These are phyloP conservation scores for Vitis hybrid DNA, from an alignment of 177 flowering plant genomes.

Conservation along the genomic window DNA sequence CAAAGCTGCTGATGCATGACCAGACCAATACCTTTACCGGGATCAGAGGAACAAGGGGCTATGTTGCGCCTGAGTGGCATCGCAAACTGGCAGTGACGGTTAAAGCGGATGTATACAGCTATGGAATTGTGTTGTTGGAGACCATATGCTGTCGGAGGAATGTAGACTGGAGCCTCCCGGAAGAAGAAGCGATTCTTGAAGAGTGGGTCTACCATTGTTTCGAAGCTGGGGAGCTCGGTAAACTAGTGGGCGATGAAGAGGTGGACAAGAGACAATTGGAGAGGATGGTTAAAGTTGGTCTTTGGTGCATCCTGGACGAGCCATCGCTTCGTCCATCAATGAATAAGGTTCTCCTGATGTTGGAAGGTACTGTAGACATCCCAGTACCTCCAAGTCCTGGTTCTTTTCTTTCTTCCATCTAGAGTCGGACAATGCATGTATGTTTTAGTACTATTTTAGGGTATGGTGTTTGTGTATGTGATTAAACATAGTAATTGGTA, in stretches of 20 bases:
- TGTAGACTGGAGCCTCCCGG: slow-evolving; percentile 14
- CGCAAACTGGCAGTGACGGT: slow-evolving; percentile 17
- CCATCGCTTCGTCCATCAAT: slow-evolving; percentile 23
- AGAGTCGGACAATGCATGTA: not conserved
- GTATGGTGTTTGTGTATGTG: too few relatives aligned
- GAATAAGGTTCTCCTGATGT: slow-evolving; percentile 28
- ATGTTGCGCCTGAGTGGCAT: slow-evolving; percentile 30
- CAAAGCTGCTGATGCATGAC: slow-evolving; percentile 20
- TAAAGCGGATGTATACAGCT: slow-evolving; percentile 26
- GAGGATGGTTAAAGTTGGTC: slow-evolving; percentile 14
- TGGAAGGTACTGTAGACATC: slow-evolving; percentile 23
- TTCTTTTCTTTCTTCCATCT: slow-evolving; percentile 9
- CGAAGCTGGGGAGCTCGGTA: slow-evolving; percentile 4
- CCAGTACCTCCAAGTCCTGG: slow-evolving; percentile 20
- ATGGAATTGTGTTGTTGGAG: slow-evolving; percentile 26
- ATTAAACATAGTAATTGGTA: too few relatives aligned
- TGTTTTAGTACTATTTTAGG: too few relatives aligned
- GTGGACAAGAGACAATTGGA: slow-evolving; percentile 13
- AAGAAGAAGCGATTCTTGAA: slow-evolving; percentile 14
- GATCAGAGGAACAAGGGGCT: slow-evolving; percentile 36
- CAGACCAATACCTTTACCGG: slow-evolving; percentile 26
- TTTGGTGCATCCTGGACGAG: slow-evolving; percentile 28
- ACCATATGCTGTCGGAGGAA: slow-evolving; percentile 18
- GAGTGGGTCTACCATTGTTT: slow-evolving; percentile 22
- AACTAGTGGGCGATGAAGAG: slow-evolving; percentile 19